These are phyloP conservation scores for Umbelopsis sp. DNA, from an alignment of 192 early-diverging fungal genomes.

Conservation along the genomic window DNA sequence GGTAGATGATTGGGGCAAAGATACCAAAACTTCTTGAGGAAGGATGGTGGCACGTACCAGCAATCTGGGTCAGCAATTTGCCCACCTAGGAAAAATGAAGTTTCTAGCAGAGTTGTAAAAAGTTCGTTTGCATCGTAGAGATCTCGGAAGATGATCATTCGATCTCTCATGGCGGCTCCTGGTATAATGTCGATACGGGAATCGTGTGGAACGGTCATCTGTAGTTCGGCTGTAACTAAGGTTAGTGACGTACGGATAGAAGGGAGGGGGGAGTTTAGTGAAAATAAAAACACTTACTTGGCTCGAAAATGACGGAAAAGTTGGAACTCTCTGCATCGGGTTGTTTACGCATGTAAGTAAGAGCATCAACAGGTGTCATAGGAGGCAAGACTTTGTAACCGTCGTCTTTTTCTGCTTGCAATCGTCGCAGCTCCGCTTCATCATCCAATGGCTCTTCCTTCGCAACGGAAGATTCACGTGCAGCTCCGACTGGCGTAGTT, in stretches of 20 bases:
- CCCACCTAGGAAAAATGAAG: slow-evolving; percentile 28
- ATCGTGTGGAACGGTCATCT: slow-evolving; percentile 32
- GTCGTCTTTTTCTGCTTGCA: not conserved
- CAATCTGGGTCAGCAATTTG: slow-evolving; percentile 30
- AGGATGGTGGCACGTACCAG: slow-evolving; percentile 32
- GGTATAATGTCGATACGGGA: slow-evolving; percentile 32
- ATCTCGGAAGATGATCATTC: slow-evolving; percentile 34
- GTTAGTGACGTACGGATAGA: not conserved
- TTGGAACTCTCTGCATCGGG: not conserved
- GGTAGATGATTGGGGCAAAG: slow-evolving; percentile 29
- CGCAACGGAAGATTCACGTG: slow-evolving; percentile 1
- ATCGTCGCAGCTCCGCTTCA: slow-evolving; percentile 12
- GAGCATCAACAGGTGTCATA: slow-evolving; percentile 34
- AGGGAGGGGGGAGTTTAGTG: too few species aligned
- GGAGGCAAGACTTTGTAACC: slow-evolving; percentile 21
- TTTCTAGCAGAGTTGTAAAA: slow-evolving; percentile 21
- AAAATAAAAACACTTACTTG: slow-evolving; percentile 20
- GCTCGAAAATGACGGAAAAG: slow-evolving; percentile 9
- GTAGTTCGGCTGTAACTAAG: slow-evolving; percentile 30
- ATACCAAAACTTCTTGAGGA: slow-evolving; percentile 33
- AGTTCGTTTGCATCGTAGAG: slow-evolving; percentile 34
- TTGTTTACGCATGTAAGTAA: slow-evolving; percentile 13
- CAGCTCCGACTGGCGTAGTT: not conserved
- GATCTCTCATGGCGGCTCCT: slow-evolving; percentile 35
- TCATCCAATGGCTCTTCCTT: slow-evolving; percentile 7